Percentiles rank a stretch among this genome's conserved stretches.
Evolutionary conservation across 2,329 filamentous ascomycete species (phyloP).

Genomic region (Zasmidium angulare): DNA sequence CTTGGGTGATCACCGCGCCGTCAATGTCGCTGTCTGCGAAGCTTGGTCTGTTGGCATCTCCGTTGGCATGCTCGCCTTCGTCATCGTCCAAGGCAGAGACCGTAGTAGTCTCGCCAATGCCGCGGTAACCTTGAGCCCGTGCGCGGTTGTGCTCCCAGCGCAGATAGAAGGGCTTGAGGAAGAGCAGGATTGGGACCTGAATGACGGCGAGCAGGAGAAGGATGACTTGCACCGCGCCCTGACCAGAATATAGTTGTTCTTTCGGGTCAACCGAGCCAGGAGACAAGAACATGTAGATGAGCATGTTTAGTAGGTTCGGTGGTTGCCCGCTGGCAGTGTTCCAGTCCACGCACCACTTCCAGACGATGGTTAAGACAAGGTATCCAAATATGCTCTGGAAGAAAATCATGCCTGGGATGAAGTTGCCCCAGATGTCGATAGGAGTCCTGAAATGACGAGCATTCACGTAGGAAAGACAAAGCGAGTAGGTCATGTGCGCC

Average conservation of each 20-base stretch:
- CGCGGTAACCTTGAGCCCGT: slow-evolving; percentile 84
- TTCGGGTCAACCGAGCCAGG: slow-evolving; percentile 76
- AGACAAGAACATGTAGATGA: slow-evolving; percentile 98
- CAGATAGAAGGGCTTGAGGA: slow-evolving; percentile 94
- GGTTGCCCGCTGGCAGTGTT: slow-evolving; percentile 63
- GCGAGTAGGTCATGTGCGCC: slow-evolving; percentile 98
- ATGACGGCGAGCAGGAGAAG: slow-evolving; percentile 78
- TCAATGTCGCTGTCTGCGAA: slow-evolving; percentile 71
- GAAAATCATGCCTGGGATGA: slow-evolving; percentile 97
- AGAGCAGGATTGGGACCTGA: slow-evolving; percentile 87
- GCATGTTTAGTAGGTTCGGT: slow-evolving; percentile 93
- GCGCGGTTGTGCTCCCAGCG: slow-evolving; percentile 90
- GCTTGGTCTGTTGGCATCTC: slow-evolving; percentile 64
- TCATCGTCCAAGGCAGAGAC: slow-evolving; percentile 90
- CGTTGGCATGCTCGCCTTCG: slow-evolving; percentile 59
- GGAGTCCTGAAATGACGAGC: slow-evolving; percentile 91
- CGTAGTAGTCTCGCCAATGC: slow-evolving; percentile 82
- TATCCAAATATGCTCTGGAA: slow-evolving; percentile 99
- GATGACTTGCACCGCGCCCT: slow-evolving; percentile 71
- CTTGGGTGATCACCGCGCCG: slow-evolving; percentile 85
- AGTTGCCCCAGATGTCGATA: slow-evolving; percentile 97
- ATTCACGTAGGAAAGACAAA: slow-evolving; percentile 90
- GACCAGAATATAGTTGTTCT: slow-evolving; percentile 74
- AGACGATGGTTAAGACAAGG: slow-evolving; percentile 87
- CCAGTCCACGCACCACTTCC: slow-evolving; percentile 97